These are phyloP conservation scores for Nephromyces sp. DNA, from an alignment of 169 alveolate species.

Conservation along the genomic window DNA sequence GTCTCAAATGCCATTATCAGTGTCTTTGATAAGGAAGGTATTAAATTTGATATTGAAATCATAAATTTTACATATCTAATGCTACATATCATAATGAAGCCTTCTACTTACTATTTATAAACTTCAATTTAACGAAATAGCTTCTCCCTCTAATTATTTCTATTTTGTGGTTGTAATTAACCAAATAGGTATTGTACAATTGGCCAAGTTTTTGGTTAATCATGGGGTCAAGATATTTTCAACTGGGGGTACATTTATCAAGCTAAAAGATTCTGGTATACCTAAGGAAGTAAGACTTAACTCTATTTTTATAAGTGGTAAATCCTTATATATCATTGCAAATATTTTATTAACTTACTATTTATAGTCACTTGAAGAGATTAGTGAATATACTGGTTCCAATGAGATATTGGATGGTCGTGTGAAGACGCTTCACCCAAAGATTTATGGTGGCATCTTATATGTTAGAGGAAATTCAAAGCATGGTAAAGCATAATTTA, in stretches of 20 bases:
- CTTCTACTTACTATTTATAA: too few relatives aligned
- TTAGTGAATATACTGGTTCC: slow-evolving; percentile 31
- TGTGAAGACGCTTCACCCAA: slow-evolving; percentile 41
- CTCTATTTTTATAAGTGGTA: neutral
- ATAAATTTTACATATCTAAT: too few relatives aligned
- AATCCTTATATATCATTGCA: neutral
- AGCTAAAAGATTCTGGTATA: slow-evolving; percentile 27
- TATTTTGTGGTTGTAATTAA: too few relatives aligned
- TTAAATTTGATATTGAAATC: too few relatives aligned
- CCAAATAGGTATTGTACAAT: slow-evolving; percentile 1
- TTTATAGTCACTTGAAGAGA: neutral
- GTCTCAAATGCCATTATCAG: too few relatives aligned
- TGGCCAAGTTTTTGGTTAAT: neutral
- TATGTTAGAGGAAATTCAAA: slow-evolving; percentile 31
- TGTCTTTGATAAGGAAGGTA: neutral
- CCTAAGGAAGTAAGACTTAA: slow-evolving; percentile 26
- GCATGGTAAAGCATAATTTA: neutral
- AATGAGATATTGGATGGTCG: slow-evolving; percentile 41
- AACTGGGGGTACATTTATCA: slow-evolving; percentile 39
- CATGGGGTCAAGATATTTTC: slow-evolving; percentile 28
- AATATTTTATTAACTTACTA: neutral
- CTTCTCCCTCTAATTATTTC: too few relatives aligned
- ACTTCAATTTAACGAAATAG: too few relatives aligned
- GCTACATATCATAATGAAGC: too few relatives aligned
- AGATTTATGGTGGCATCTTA: slow-evolving; percentile 38